Percentiles rank a stretch among this genome's conserved stretches.
Conservation (phyloP, 805 yeast genomes). For the Spathaspora arborariae region DNA sequence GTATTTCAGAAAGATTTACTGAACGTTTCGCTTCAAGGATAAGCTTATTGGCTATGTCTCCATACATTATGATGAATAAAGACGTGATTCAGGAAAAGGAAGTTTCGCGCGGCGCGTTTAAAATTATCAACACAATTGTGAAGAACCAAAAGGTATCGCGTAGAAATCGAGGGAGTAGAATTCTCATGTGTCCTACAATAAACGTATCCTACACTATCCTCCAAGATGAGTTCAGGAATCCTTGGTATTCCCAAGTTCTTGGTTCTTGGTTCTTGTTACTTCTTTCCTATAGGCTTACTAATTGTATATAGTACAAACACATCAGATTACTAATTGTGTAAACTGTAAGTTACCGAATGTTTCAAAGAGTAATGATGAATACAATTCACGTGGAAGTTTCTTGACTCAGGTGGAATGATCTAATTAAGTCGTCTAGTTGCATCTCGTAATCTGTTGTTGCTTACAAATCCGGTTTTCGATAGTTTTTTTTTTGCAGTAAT, state of each 20-base stretch:
- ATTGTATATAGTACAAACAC: background rate
- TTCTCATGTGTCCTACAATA: too few species aligned
- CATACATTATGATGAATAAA: constrained; percentile 59
- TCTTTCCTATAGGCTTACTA: too few species aligned
- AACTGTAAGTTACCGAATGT: background rate
- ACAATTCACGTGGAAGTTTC: background rate
- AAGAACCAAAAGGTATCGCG: too few species aligned
- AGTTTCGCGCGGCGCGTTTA: background rate
- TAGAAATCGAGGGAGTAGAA: too few species aligned
- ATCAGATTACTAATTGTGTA: background rate
- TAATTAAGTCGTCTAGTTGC: too few species aligned
- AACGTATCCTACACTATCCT: too few species aligned
- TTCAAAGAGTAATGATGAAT: background rate
- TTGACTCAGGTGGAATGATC: background rate
- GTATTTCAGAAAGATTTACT: constrained; percentile 56
- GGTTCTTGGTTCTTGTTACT: too few species aligned
- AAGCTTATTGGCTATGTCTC: constrained; percentile 82
- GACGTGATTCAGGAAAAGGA: background rate
- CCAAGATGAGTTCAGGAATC: too few species aligned
- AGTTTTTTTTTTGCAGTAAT: too few species aligned
- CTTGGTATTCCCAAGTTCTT: too few species aligned
- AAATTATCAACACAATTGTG: background rate
- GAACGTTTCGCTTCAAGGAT: constrained; percentile 82
- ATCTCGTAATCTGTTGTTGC: too few species aligned
- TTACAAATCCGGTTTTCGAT: too few species aligned